phyloP scores from a whole-genome alignment of 2,329 filamentous ascomycete species.

The Trichoderma koningiopsis region DNA sequence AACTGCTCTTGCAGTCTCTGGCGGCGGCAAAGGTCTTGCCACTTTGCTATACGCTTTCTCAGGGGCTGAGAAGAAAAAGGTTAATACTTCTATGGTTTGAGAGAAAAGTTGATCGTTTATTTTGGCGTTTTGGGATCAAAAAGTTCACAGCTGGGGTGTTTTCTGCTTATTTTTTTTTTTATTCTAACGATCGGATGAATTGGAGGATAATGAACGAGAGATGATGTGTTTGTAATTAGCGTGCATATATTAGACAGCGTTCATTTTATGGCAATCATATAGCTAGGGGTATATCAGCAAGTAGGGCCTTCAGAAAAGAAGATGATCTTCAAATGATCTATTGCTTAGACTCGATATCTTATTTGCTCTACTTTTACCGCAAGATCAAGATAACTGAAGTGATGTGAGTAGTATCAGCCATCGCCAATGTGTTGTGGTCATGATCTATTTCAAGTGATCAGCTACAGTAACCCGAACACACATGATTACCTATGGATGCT shows the following conservation, averaged over 20 bases:
- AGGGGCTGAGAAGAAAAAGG: constrained; percentile 26
- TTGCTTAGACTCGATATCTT: neutral
- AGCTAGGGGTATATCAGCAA: neutral
- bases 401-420: neutral
- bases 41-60: constrained; percentile 31
- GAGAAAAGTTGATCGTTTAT: neutral
- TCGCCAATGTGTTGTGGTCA: neutral
- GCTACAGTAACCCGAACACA: neutral
- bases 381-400: neutral
- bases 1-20: constrained; percentile 33
- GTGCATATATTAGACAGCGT: neutral
- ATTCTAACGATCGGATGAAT: neutral
- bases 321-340: neutral
- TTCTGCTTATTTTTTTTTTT: neutral
- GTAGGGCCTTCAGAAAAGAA: neutral
- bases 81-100: constrained; percentile 23
- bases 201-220: neutral
- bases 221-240: neutral
- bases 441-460: neutral
- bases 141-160: neutral
- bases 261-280: neutral
- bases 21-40: constrained; percentile 33
- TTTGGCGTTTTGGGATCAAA: constrained; percentile 6
- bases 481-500: neutral
- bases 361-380: neutral